phyloP scores from a whole-genome alignment of 2,329 filamentous ascomycete species.

The Metarhizium humberi region DNA sequence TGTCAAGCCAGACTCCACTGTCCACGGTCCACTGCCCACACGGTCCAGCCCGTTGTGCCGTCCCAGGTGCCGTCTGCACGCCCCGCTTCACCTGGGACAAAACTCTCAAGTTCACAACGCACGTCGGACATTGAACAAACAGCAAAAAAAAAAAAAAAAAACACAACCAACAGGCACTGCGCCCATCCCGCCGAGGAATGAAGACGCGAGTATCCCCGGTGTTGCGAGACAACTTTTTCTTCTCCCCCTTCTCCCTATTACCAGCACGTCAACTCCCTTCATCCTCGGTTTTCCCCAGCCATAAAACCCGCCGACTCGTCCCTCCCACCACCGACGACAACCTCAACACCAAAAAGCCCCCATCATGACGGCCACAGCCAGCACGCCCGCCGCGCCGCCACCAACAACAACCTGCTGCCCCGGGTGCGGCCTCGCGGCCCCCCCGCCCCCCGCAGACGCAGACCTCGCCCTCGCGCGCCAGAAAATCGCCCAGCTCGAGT shows the following conservation, averaged over 20 bases:
- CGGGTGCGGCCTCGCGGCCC: slow-evolving; percentile 33
- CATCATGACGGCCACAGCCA: neutral
- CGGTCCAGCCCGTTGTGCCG: neutral
- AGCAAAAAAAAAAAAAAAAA: too few species aligned
- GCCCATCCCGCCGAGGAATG: neutral
- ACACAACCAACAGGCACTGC: too few species aligned
- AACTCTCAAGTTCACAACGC: neutral
- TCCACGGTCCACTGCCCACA: neutral
- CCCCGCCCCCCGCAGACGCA: slow-evolving; percentile 21
- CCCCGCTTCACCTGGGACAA: neutral
- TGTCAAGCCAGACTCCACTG: too few species aligned
- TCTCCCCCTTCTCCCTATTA: too few species aligned
- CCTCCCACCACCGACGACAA: slow-evolving; percentile 14
- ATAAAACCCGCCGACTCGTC: too few species aligned
- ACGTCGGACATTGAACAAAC: neutral
- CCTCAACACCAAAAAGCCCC: neutral
- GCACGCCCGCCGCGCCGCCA: slow-evolving; percentile 18
- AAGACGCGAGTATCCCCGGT: too few species aligned
- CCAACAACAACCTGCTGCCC: slow-evolving; percentile 35
- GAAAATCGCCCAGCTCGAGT: slow-evolving; percentile 59
- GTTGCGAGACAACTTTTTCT: too few species aligned
- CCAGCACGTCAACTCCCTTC: too few species aligned
- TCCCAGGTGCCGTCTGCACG: too few species aligned
- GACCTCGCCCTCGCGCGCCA: slow-evolving; percentile 45
- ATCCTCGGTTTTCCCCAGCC: too few species aligned